A percentile compares a stretch with the other conserved stretches of the same genome.
Evolutionary conservation across 169 alveolate species (phyloP).

Genomic region (Cryptosporidium viatorum): DNA sequence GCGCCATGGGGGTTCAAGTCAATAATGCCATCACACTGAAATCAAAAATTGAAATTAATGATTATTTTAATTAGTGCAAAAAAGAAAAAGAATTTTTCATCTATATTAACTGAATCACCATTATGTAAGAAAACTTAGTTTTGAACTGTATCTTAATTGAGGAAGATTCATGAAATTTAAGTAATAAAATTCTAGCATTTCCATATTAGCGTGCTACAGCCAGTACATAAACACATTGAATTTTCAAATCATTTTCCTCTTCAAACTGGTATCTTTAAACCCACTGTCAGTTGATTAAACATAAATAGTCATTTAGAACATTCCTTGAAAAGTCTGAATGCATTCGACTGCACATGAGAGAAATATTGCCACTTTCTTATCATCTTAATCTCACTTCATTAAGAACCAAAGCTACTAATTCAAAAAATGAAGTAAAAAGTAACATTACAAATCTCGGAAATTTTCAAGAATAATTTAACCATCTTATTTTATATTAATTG

Average conservation of each 20-base stretch:
- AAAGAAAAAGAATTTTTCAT: neutral
- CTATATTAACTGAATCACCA: neutral
- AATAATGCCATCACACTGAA: conserved; percentile 3
- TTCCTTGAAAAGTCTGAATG: neutral
- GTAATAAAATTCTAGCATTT: neutral
- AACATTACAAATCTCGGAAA: neutral
- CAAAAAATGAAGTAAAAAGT: too few relatives aligned
- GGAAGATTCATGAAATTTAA: neutral
- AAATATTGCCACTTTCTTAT: neutral
- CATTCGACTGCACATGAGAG: neutral
- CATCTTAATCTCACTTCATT: neutral
- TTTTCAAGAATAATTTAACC: too few relatives aligned
- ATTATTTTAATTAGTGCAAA: neutral
- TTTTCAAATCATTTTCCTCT: neutral
- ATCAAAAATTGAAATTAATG: conserved; percentile 23
- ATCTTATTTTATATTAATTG: too few relatives aligned
- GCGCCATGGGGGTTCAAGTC: conserved; percentile 7
- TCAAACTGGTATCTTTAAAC: neutral
- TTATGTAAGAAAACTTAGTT: neutral
- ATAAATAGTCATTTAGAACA: neutral
- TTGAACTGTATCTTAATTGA: neutral
- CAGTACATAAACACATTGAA: neutral
- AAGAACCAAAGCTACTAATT: too few relatives aligned
- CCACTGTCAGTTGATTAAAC: neutral
- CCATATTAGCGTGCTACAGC: neutral